Evolutionary conservation across 257 asterid genomes (phyloP).

Genomic region (Eustoma russellianum): DNA sequence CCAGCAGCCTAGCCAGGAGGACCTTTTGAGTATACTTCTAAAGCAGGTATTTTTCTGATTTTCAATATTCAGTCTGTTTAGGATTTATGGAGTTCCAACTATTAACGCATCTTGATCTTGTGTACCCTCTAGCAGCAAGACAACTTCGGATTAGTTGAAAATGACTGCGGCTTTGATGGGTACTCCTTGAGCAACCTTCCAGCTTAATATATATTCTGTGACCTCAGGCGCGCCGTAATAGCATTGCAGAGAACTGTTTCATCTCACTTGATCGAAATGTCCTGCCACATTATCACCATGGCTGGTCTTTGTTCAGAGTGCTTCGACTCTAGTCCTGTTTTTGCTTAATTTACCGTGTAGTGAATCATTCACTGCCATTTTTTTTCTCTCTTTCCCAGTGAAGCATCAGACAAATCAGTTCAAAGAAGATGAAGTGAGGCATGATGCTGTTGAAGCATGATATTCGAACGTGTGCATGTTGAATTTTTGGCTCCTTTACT

Average conservation of each 20-base stretch:
- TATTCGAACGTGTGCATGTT: constrained; percentile 37
- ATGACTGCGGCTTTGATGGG: constrained; percentile 62
- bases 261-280: constrained; percentile 34
- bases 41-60: constrained; percentile 34
- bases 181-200: constrained; percentile 64
- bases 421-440: constrained; percentile 19
- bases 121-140: constrained; percentile 38
- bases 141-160: constrained; percentile 43
- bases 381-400: not conserved
- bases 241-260: too few relatives aligned
- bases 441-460: constrained; percentile 21
- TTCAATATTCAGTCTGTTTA: too few relatives aligned
- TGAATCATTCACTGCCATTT: constrained; percentile 5
- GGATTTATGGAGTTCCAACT: too few relatives aligned
- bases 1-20: constrained; percentile 46
- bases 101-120: not conserved
- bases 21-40: constrained; percentile 44
- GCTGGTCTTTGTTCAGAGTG: too few relatives aligned
- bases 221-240: not conserved
- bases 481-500: constrained; percentile 34
- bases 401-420: constrained; percentile 11
- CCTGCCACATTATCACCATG: not conserved
- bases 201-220: constrained; percentile 15
- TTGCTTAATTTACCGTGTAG: constrained; percentile 11
- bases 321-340: constrained; percentile 5